These are phyloP conservation scores for Pestalotiopsis sp. DNA, from an alignment of 2,329 filamentous ascomycete genomes.

Conservation along the genomic window DNA sequence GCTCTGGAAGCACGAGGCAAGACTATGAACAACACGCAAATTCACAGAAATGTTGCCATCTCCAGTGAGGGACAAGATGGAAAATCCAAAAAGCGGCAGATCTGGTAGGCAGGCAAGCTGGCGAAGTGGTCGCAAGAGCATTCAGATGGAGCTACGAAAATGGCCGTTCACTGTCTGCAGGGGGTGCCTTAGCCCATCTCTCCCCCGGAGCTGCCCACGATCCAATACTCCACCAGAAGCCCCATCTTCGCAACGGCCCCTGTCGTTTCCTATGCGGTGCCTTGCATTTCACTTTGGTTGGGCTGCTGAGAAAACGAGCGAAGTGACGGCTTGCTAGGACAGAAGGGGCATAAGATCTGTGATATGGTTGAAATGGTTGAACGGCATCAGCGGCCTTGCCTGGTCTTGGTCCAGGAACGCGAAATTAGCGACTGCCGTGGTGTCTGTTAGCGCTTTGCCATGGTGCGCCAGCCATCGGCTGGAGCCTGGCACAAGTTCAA, in stretches of 20 bases:
- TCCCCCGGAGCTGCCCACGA: neutral
- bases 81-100: neutral
- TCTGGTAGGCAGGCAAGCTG: no score
- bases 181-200: neutral
- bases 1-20: neutral
- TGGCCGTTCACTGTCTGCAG: neutral
- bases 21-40: neutral
- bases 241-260: neutral
- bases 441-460: neutral
- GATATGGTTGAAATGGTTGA: neutral
- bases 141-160: no score
- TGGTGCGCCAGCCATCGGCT: neutral
- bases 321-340: neutral
- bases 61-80: neutral
- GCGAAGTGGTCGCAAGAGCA: no score
- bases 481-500: no score
- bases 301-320: neutral
- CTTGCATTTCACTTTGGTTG: neutral
- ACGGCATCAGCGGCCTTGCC: neutral
- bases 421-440: slow-evolving; percentile 5
- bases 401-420: slow-evolving; percentile 7
- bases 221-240: neutral
- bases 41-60: neutral
- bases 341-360: neutral
- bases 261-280: neutral